phyloP scores from a whole-genome alignment of 73 alveolate genomes.

The Paraurostyla sp. region DNA sequence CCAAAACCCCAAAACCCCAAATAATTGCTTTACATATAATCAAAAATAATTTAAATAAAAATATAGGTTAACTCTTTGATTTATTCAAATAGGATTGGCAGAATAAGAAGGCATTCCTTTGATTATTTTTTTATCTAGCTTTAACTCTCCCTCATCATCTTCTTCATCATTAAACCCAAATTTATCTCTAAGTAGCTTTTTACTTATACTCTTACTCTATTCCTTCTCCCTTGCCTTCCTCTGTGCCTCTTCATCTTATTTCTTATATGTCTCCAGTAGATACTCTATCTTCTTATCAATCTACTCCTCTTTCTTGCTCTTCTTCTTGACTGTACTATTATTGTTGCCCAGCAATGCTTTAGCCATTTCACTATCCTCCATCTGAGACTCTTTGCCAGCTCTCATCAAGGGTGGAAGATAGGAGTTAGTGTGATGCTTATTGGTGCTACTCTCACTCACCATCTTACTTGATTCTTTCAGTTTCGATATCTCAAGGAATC shows the following conservation, averaged over 20 bases:
- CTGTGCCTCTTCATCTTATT: conserved; percentile 38
- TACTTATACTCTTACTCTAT: conserved; percentile 23
- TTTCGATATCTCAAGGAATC: conserved; percentile 61
- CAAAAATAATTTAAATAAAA: no score
- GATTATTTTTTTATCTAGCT: no score
- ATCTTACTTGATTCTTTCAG: background rate
- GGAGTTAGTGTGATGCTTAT: conserved; percentile 44
- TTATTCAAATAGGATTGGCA: no score
- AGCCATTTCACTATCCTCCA: background rate
- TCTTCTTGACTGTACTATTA: conserved; percentile 42
- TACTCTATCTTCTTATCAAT: conserved; percentile 68
- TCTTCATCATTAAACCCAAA: conserved; percentile 79
- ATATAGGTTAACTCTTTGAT: no score
- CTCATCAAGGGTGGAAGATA: conserved; percentile 60
- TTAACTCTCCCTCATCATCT: no score
- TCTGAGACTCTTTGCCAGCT: conserved; percentile 39
- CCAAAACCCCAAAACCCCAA: no score
- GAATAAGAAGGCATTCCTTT: no score
- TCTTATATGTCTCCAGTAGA: conserved; percentile 60
- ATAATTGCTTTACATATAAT: no score
- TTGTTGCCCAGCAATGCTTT: conserved; percentile 33
- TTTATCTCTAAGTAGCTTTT: conserved; percentile 69
- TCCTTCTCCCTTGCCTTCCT: conserved; percentile 54
- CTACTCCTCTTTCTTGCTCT: conserved; percentile 67
- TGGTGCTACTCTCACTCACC: no score